Base-by-base conservation (phyloP, 805 yeast species). In the Barnettozyma sucrosica region DNA sequence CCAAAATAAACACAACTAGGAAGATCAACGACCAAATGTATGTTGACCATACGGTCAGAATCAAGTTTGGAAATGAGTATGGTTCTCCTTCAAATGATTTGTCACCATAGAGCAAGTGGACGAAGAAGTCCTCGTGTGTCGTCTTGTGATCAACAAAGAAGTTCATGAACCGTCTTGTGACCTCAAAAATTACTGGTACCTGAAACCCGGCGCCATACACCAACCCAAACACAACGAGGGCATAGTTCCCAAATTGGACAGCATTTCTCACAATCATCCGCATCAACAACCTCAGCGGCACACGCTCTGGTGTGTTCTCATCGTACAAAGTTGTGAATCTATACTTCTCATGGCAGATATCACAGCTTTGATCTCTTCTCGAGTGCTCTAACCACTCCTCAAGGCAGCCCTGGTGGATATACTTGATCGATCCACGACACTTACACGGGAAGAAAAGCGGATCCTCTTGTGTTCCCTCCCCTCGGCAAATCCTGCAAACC, bases 391-490 rank as follows among this genome's bases (percentile, higher is more conserved):
- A 75, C 99, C 99, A 92, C 59, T 88, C 93, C 57, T 81, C 69
- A 41, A 92, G 67, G 65, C 99, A 93, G 47, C 85, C 95, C 64
- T 92, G 95, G 64, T 93, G 99, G 46, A 93, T 87, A 59, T 82
- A 90, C 62, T 84, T 85, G 63, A 93, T 95, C 13, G 96, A 85
- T 2, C 99, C 99, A 45, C 89, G 75, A 67, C 99, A 93, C 59
- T 79, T 83, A 67, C 99, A 93, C 3, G 99, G 99, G 64, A 86
- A 90, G 53, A 77, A 83, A 41, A 93, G 70, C 4, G 97, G 97
- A 53, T 86, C 88, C 1, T 76, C 80, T 0, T 67, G 68, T 0
- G 93, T 79, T n/a, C 79, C 90, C 57, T 89, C 98, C 34, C 95
- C 92, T 45, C 97, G 84, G 63, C 99, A 93, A 41, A 93, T 90